phyloP scores from a whole-genome alignment of 495 filamentous ascomycete genomes.

The Aspergillus indologenus region DNA sequence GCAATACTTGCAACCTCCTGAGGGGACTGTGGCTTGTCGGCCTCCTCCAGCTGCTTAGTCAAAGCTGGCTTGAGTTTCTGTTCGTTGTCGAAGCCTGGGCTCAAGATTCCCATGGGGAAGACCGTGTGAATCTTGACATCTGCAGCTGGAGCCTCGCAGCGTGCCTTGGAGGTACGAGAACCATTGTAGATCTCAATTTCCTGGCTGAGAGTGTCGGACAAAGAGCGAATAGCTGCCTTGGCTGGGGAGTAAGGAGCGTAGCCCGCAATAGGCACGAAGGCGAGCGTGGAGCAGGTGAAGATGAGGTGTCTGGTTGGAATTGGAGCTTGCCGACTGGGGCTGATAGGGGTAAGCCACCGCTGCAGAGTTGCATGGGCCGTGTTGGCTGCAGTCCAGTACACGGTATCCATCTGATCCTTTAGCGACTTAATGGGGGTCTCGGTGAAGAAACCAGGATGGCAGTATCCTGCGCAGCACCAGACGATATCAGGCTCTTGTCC shows the following conservation, averaged over 20 bases:
- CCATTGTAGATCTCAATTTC: constrained; percentile 81
- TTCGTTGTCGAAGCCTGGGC: constrained; percentile 73
- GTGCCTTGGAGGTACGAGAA: constrained; percentile 49
- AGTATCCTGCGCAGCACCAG: constrained; percentile 85
- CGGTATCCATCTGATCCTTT: constrained; percentile 80
- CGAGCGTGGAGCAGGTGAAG: constrained; percentile 77
- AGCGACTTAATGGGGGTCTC: constrained; percentile 63
- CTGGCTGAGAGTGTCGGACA: constrained; percentile 78
- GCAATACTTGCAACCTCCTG: constrained; percentile 69
- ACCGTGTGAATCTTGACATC: constrained; percentile 79
- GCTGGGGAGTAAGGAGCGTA: constrained; percentile 81
- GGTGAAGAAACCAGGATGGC: constrained; percentile 73
- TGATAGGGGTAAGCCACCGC: constrained; percentile 46
- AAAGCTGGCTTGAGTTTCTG: constrained; percentile 76
- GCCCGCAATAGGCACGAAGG: constrained; percentile 75
- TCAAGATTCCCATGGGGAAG: constrained; percentile 78
- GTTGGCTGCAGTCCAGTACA: constrained; percentile 87
- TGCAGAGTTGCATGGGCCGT: constrained; percentile 66
- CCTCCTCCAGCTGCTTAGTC: constrained; percentile 77
- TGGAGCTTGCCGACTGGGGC: constrained; percentile 28
- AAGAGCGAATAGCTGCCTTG: constrained; percentile 79
- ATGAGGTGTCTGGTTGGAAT: constrained; percentile 69
- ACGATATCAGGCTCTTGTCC: constrained; percentile 74
- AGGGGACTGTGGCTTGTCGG: constrained; percentile 73
- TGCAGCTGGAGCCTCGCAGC: constrained; percentile 38